Percentiles rank a stretch among this genome's conserved stretches.
Conservation (phyloP, 768 basidiomycete genomes). For the Psilocybe azurescens region DNA sequence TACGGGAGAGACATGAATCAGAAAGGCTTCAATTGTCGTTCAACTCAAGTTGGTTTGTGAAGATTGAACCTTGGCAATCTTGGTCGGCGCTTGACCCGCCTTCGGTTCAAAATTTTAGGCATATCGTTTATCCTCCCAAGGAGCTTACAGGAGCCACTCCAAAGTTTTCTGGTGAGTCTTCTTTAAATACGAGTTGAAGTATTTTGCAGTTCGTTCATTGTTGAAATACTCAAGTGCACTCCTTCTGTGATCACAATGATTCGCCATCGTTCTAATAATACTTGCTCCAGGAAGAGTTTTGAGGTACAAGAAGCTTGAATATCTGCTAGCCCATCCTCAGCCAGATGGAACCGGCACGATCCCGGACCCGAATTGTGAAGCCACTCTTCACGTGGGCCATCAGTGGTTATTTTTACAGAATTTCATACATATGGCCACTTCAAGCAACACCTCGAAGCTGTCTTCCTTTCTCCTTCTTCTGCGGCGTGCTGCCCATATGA, state of each 20-base stretch:
- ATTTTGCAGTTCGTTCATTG: no score
- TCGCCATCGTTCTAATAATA: no score
- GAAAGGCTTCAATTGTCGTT: no score
- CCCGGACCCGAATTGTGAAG: not conserved
- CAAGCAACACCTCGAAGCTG: not conserved
- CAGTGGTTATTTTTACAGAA: conserved; percentile 2
- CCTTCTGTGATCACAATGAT: no score
- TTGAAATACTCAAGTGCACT: no score
- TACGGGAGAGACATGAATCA: no score
- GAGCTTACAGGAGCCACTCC: not conserved
- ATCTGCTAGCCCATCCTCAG: not conserved
- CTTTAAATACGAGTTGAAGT: no score
- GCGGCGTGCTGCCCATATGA: conserved; percentile 18
- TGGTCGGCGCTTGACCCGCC: not conserved
- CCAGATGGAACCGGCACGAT: not conserved
- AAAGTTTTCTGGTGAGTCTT: no score
- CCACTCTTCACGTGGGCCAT: not conserved
- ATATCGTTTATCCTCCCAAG: not conserved
- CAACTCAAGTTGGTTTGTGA: no score
- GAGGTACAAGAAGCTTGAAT: no score
- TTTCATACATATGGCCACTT: not conserved
- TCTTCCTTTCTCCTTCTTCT: conserved; percentile 1
- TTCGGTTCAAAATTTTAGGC: not conserved
- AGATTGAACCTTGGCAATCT: not conserved
- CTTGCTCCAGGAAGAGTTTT: no score